phyloP scores from a whole-genome alignment of 129 eudicot genomes.

The Kitagawia praeruptora region DNA sequence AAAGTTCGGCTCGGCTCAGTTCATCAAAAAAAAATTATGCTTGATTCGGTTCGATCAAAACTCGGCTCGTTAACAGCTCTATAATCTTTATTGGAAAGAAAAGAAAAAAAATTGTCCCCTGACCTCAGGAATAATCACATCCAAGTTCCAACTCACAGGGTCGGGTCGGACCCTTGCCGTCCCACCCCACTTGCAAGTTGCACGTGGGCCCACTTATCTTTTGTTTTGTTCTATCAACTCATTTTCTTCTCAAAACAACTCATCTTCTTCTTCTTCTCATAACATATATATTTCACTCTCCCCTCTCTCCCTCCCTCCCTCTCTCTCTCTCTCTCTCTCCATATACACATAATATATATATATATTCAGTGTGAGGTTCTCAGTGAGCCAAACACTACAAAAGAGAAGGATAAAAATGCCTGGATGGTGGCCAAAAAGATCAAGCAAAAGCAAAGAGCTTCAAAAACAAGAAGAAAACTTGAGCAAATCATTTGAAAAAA shows the following conservation, averaged over 20 bases:
- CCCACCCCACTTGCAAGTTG: not conserved
- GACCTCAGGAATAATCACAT: too few species aligned
- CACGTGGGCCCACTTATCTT: not conserved
- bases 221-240: not conserved
- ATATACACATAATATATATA: too few species aligned
- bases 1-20: too few species aligned
- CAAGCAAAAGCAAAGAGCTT: constrained; percentile 45
- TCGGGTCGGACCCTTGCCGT: not conserved
- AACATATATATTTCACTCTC: too few species aligned
- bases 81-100: too few species aligned
- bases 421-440: constrained; percentile 72
- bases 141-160: not conserved
- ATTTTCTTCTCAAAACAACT: not conserved
- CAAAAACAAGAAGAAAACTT: constrained; percentile 20
- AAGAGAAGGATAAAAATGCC: constrained; percentile 35
- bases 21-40: too few species aligned
- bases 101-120: too few species aligned
- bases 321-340: too few species aligned
- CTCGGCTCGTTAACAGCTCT: too few species aligned
- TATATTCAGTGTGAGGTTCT: too few species aligned
- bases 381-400: not conserved
- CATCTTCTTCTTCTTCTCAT: not conserved
- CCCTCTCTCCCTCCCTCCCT: too few species aligned
- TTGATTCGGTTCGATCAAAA: too few species aligned
- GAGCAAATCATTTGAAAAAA: constrained; percentile 15